Evolutionary conservation across 1,139 yeast genomes (phyloP).

Genomic region (Protomyces gravidus): DNA sequence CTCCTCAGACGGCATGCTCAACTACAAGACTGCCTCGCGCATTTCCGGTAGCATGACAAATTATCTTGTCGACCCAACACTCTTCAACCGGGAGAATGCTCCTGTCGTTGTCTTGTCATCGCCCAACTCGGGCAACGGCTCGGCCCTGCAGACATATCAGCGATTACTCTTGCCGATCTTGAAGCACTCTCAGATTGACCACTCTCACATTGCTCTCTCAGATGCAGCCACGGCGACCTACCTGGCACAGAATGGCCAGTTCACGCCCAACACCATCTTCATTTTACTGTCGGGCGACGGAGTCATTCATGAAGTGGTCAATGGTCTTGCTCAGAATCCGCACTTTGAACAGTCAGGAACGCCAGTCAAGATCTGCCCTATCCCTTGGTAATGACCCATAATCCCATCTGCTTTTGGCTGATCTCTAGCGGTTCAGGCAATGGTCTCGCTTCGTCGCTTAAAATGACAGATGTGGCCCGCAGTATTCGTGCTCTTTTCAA

Average conservation of each 20-base stretch:
- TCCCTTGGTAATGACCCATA: slow-evolving; percentile 2
- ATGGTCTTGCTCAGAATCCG: slow-evolving; percentile 17
- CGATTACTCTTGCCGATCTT: slow-evolving; percentile 21
- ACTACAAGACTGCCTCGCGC: slow-evolving; percentile 16
- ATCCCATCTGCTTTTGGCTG: background rate
- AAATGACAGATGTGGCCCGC: slow-evolving; percentile 9
- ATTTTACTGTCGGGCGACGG: slow-evolving; percentile 21
- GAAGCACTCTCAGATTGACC: slow-evolving; percentile 16
- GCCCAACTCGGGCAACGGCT: slow-evolving; percentile 18
- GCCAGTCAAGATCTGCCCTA: slow-evolving; percentile 13
- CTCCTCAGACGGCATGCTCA: slow-evolving; percentile 24
- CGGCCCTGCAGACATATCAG: slow-evolving; percentile 14
- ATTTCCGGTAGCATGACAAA: slow-evolving; percentile 17
- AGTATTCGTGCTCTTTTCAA: slow-evolving; percentile 23
- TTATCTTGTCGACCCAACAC: slow-evolving; percentile 14
- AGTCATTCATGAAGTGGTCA: slow-evolving; percentile 22
- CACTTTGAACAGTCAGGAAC: slow-evolving; percentile 4
- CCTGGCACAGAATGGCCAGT: slow-evolving; percentile 20
- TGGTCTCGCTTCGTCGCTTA: slow-evolving; percentile 13
- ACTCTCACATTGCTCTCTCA: slow-evolving; percentile 18
- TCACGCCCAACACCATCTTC: slow-evolving; percentile 20
- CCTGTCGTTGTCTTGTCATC: slow-evolving; percentile 25
- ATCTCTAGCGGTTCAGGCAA: slow-evolving; percentile 10
- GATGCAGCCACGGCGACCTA: slow-evolving; percentile 16
- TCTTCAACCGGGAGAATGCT: slow-evolving; percentile 12